These are phyloP conservation scores for Elsinoe ampelina DNA, from an alignment of 2,329 filamentous ascomycete species.

Conservation along the genomic window DNA sequence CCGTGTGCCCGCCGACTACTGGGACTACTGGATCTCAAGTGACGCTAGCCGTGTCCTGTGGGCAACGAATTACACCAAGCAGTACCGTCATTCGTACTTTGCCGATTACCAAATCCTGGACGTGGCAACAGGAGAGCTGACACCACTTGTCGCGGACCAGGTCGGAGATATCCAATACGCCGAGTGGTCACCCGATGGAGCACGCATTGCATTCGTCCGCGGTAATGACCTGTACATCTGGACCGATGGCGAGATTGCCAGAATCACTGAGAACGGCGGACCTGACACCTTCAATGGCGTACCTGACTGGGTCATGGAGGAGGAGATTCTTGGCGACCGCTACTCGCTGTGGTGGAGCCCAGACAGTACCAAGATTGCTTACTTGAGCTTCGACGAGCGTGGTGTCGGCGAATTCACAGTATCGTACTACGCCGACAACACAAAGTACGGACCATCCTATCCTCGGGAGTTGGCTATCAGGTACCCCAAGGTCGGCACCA, in stretches of 20 bases:
- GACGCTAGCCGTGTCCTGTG: slow-evolving; percentile 52
- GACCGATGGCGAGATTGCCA: slow-evolving; percentile 44
- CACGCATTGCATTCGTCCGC: slow-evolving; percentile 57
- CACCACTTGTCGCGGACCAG: slow-evolving; percentile 50
- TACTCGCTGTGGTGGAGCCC: slow-evolving; percentile 50
- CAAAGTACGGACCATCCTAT: slow-evolving; percentile 50
- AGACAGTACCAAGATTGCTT: slow-evolving; percentile 46
- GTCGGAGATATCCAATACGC: slow-evolving; percentile 59
- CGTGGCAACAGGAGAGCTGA: slow-evolving; percentile 46
- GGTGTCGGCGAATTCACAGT: slow-evolving; percentile 58
- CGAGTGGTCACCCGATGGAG: slow-evolving; percentile 48
- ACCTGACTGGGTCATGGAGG: slow-evolving; percentile 57
- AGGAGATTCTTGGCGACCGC: slow-evolving; percentile 46
- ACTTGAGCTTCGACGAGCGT: slow-evolving; percentile 53
- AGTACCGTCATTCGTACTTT: slow-evolving; percentile 60
- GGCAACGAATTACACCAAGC: slow-evolving; percentile 57
- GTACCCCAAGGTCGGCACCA: slow-evolving; percentile 61
- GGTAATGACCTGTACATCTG: slow-evolving; percentile 57
- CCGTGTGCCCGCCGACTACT: slow-evolving; percentile 46
- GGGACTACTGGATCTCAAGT: slow-evolving; percentile 53
- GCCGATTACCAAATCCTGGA: slow-evolving; percentile 58
- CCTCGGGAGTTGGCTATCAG: slow-evolving; percentile 53
- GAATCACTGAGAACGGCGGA: slow-evolving; percentile 51
- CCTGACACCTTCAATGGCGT: slow-evolving; percentile 55
- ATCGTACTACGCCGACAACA: slow-evolving; percentile 55